Base-by-base conservation (phyloP, 2,329 filamentous ascomycete species). In the Alternaria sp. region DNA sequence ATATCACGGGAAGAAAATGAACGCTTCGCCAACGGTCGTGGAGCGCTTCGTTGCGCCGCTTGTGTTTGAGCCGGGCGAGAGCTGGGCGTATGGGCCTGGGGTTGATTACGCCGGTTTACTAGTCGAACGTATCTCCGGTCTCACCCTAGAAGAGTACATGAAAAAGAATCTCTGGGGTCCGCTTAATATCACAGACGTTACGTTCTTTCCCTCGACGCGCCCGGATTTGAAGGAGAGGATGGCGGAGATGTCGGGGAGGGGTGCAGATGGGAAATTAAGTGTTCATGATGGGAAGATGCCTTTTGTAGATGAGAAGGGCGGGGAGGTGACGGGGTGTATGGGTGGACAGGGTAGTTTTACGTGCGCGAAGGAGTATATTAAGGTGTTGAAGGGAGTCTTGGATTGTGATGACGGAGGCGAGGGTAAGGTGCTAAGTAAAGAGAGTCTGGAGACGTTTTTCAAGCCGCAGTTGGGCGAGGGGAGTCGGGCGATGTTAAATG, bases 141-240 rank as follows among this genome's bases (percentile, higher is more conserved):
- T 77, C 63, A 85, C 88, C 0, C 75, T 91, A 5, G 74, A 90
- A 1, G 87, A 87, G 63, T 87, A 91, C 65, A 89, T 89, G 1
- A 87, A 88, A 0, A 81, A 85, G 28, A 73, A 83, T 59, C 79
- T 86, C 11, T 81, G 83, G 74, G 71, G 79, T 52, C 83, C 82
- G 1, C 76, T 85, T 3, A 80, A 78, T 0, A 75, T 85, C 53
- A 79, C 81, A 1, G 82, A 86, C 46, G 83, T 89, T 67, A 85
- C 81, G 55, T 88, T 91, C 81, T 79, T 88, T 50, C 87, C 71
- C 0, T 62, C 57, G 2, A 53, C 43, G 9, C 67, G 73, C 3
- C 71, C 72, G 6, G 75, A 76, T 25, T 19, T 78, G 12, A 58
- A 66, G 19, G 67, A 45, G 2, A 58, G 66, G 1, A 55, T 69